Evolutionary conservation across 331 rosid species (phyloP).

Genomic region (Phaseolus coccineus): DNA sequence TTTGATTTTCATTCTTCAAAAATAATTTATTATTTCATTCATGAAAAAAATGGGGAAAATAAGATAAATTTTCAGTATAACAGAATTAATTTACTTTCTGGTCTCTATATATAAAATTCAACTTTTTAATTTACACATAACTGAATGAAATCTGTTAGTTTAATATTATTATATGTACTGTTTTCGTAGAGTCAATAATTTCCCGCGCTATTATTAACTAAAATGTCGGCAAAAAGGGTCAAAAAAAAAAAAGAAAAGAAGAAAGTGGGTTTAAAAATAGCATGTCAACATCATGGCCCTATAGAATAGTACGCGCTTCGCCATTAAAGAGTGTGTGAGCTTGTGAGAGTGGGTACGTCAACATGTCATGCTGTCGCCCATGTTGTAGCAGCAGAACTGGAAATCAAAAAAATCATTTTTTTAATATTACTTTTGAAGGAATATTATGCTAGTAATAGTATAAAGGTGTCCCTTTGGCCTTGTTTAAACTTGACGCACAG

Average conservation of each 20-base stretch:
- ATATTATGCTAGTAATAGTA: not conserved
- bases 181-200: not conserved
- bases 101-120: too few species aligned
- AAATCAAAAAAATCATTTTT: not conserved
- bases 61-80: too few species aligned
- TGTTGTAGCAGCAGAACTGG: slow-evolving; percentile 21
- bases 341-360: not conserved
- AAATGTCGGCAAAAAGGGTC: too few species aligned
- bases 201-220: too few species aligned
- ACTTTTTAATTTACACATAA: too few species aligned
- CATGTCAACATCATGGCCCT: slow-evolving; percentile 3
- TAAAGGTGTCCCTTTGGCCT: not conserved
- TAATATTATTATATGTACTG: not conserved
- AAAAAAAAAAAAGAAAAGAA: not conserved
- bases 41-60: too few species aligned
- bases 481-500: not conserved
- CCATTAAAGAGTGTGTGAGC: not conserved
- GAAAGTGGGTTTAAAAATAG: not conserved
- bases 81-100: too few species aligned
- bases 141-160: not conserved
- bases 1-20: too few species aligned
- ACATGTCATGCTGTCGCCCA: slow-evolving; percentile 34
- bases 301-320: not conserved
- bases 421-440: not conserved
- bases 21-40: too few species aligned